Base-by-base conservation (phyloP, 2,329 filamentous ascomycete species). In the Fusarium sp. region DNA sequence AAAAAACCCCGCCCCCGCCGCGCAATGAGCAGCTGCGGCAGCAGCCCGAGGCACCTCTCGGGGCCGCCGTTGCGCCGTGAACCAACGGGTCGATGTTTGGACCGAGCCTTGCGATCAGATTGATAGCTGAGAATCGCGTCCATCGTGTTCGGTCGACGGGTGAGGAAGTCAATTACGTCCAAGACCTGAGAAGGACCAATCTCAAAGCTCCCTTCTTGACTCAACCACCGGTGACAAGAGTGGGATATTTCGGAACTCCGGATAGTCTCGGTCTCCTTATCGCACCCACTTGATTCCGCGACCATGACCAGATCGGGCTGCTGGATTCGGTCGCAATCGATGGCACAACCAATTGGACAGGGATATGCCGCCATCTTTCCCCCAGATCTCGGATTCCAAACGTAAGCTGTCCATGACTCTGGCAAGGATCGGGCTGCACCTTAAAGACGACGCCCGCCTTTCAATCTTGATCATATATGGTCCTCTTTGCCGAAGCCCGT, bases 301-400 rank as follows among this genome's bases (percentile, higher is more conserved):
- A 67, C 77, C 79, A 76, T 76, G 73, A 70, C 77, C 75, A 66
- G 69, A 79, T 79, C 74, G 76, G 77, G 69, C 57, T 72, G 61
- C 66, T 77, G 72, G 68, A 72, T 54, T 66, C 66, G 65, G 69
- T 78, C 71, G 72, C 73, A 72, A 79, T 74, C 74, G 74, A 68
- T 40, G 66, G 40, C 63, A 65, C 66, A 69, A 68, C 74, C 75
- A 78, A 79, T 79, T 79, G 72, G 68, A 71, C 66, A 66, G 54
- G 63, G 61, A 63, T 65, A 38, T 54, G 56, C 70, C 66, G 30
- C 57, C 75, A 72, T 72, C 62, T 65, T 47, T 69, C 67, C 69
- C 69, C 62, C 75, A 69, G 72, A 76, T 78, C 75, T 70, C 47
- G 62, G 67, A 73, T 76, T 76, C 63, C 69, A 74, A 78, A 72